Evolutionary conservation across 352 stramenopile genomes (phyloP), one percentile per base, ranked within the genome.

Genomic region (Salisapilia sapeloensis): DNA sequence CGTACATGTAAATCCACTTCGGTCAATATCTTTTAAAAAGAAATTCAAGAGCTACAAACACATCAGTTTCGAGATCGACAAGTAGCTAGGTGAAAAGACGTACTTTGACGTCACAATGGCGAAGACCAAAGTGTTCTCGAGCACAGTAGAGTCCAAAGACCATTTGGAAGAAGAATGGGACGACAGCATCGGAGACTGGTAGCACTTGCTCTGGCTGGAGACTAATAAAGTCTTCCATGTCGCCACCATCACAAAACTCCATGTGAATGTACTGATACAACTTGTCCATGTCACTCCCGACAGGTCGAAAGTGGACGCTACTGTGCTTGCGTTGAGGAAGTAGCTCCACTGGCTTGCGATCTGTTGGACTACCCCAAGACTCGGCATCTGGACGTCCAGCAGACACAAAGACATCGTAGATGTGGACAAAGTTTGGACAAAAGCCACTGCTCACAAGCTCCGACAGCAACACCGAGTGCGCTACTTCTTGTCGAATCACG

Each of bases 41-140:
- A 98, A 97, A 47, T 99, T 99, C 13, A 99, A 67, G 13, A 98
- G 61, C 71, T 89, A 27, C 20, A 44, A 11, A 12, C 7, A 24
- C 17, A 9, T 25, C 28, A 37, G 10, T 11, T 40, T 20, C 24
- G 13, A 41, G 4, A 44, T 4, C 36, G n/a, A 31, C 6, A 36
- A 9, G 9, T 1, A 43, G 6, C n/a, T 29, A 4, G 15, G 11
- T 28, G 29, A 12, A 12, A 44, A 13, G 24, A 29, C 34, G 6
- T 34, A 59, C 74, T 67, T 99, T 99, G 24, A 99, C 64, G 57
- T 99, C 95, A 50, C 96, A 97, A 60, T 99, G 95, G 13, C 96
- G 94, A 36, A 99, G 35, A 18, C 78, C 65, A 40, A 93, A 90
- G 14, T 70, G 70, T 30, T 95, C 69, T 13, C 78, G 71, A 16